Percentiles rank a stretch among this genome's conserved stretches.
These are phyloP conservation scores for Mycosphaerella sp. DNA, from an alignment of 2,329 filamentous ascomycete genomes.

Conservation along the genomic window DNA sequence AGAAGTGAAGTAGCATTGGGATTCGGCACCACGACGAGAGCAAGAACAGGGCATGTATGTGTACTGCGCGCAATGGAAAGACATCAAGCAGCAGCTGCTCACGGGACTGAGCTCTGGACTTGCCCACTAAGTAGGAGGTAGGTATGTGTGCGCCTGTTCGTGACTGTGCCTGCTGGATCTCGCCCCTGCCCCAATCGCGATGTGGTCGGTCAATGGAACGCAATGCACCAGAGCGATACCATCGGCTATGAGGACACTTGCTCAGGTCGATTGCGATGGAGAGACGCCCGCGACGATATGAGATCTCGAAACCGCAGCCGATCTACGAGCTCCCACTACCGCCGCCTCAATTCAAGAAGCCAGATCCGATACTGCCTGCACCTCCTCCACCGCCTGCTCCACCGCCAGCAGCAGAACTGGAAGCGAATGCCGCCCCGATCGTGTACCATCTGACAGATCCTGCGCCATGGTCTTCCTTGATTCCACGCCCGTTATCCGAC, in stretches of 20 bases:
- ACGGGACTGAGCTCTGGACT: not conserved
- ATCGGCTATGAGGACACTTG: not conserved
- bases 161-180: not conserved
- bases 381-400: constrained; percentile 13
- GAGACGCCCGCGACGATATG: constrained; percentile 17
- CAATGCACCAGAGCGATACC: not conserved
- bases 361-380: constrained; percentile 8
- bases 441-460: constrained; percentile 7
- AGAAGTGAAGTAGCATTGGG: no score
- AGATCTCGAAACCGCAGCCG: constrained; percentile 22
- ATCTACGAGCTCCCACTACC: constrained; percentile 15
- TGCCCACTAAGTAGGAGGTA: not conserved
- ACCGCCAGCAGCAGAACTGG: not conserved
- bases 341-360: not conserved
- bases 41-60: no score
- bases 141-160: not conserved
- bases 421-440: constrained; percentile 1
- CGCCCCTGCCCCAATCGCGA: not conserved
- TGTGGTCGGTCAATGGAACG: not conserved
- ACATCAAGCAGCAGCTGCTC: no score
- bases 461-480: constrained; percentile 27
- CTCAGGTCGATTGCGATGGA: constrained; percentile 11
- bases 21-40: no score
- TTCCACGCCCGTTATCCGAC: constrained; percentile 43
- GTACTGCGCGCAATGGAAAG: no score